Percentiles rank a stretch among this genome's conserved stretches.
These are phyloP conservation scores for Colletotrichum sp. DNA, from an alignment of 2,329 filamentous ascomycete species.

Conservation along the genomic window DNA sequence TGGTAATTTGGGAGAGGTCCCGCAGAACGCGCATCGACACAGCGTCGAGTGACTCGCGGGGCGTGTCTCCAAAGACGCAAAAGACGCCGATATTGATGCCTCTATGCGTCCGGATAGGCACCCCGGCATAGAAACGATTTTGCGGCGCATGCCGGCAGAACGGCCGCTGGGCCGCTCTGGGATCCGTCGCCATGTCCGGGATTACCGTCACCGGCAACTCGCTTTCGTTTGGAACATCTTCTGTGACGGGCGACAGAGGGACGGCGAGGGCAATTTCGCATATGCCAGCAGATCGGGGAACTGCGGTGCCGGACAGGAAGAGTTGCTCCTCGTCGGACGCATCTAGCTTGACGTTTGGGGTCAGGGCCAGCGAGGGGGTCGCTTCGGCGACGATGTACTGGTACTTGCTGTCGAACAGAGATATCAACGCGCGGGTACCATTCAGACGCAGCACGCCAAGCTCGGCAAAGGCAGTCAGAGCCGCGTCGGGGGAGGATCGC, in stretches of 20 bases:
- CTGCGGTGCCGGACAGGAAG: slow-evolving; percentile 30
- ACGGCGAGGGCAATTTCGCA: slow-evolving; percentile 31
- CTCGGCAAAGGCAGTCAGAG: slow-evolving; percentile 55
- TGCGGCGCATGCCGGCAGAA: background rate
- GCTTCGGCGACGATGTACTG: slow-evolving; percentile 60
- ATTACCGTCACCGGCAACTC: slow-evolving; percentile 37
- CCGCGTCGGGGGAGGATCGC: slow-evolving; percentile 34
- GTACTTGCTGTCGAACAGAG: slow-evolving; percentile 51
- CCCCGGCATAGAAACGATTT: slow-evolving; percentile 43
- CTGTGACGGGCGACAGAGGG: rapidly evolving
- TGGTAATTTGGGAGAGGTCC: slow-evolving; percentile 33
- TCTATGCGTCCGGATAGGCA: slow-evolving; percentile 41
- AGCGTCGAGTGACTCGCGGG: slow-evolving; percentile 28
- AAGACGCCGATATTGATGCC: slow-evolving; percentile 49
- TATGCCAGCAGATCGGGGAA: slow-evolving; percentile 30
- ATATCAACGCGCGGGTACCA: slow-evolving; percentile 45
- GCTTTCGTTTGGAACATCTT: background rate
- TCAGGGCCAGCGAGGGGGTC: slow-evolving; percentile 43
- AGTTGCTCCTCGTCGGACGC: slow-evolving; percentile 2
- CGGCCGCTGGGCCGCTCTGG: slow-evolving; percentile 28
- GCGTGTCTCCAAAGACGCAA: slow-evolving; percentile 35
- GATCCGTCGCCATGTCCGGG: slow-evolving; percentile 34
- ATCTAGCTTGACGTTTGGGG: slow-evolving; percentile 20
- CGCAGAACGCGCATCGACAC: slow-evolving; percentile 29
- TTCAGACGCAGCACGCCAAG: slow-evolving; percentile 48